Conservation (phyloP, 2,329 filamentous ascomycete species). For the Pseudohalonectria lignicola region DNA sequence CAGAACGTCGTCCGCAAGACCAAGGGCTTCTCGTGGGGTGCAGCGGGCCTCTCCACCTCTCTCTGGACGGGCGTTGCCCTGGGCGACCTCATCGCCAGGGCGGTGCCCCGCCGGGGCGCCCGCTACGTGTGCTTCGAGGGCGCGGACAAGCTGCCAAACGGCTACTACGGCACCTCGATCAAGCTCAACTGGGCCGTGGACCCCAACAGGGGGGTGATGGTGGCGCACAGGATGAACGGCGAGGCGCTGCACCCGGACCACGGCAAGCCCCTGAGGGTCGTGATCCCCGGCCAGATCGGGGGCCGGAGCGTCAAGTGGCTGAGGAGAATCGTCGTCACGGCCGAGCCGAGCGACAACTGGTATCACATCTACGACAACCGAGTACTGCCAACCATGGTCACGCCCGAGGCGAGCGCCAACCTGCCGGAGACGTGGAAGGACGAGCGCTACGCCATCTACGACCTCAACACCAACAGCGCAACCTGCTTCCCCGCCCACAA, state of each 20-base stretch:
- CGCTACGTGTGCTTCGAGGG: constrained; percentile 87
- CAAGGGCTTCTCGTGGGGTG: constrained; percentile 90
- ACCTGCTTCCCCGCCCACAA: constrained; percentile 71
- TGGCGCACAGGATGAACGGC: constrained; percentile 87
- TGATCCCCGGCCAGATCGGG: constrained; percentile 86
- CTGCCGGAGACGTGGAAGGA: constrained; percentile 74
- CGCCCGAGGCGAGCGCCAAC: constrained; percentile 67
- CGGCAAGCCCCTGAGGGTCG: constrained; percentile 68
- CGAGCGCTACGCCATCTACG: constrained; percentile 86
- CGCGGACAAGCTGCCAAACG: constrained; percentile 78
- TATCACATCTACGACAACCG: constrained; percentile 93
- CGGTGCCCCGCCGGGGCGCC: constrained; percentile 57
- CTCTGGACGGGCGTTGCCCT: constrained; percentile 78
- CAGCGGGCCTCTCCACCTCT: constrained; percentile 77
- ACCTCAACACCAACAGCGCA: constrained; percentile 78
- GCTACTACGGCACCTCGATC: constrained; percentile 77
- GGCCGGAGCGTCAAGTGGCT: constrained; percentile 92
- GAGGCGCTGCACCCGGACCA: constrained; percentile 72
- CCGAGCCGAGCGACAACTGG: constrained; percentile 79
- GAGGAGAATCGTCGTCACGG: constrained; percentile 67
- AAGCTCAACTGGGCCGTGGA: constrained; percentile 87
- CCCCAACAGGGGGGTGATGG: constrained; percentile 69
- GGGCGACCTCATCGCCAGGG: constrained; percentile 56
- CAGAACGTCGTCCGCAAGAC: constrained; percentile 85
- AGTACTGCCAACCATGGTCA: constrained; percentile 77